Conservation (phyloP, 495 filamentous ascomycete genomes). For the Parmelia sp. region DNA sequence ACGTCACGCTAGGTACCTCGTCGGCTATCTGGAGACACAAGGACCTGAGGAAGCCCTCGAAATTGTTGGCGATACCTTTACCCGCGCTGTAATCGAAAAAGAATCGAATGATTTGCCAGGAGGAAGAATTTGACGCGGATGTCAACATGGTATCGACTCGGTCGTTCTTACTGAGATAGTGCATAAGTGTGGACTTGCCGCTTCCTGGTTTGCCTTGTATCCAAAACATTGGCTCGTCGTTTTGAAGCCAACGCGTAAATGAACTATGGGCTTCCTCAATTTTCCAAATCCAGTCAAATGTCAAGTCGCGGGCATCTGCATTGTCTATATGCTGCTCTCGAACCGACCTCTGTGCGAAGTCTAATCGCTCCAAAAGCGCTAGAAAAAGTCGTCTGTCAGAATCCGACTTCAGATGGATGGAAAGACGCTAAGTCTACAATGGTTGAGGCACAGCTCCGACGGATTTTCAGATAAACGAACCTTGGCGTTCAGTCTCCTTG, state of each 20-base stretch:
- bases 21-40: too few relatives aligned
- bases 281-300: background rate
- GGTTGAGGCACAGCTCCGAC: too few relatives aligned
- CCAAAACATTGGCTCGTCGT: background rate
- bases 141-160: background rate
- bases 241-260: background rate
- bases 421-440: too few relatives aligned
- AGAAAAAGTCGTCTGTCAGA: too few relatives aligned
- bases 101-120: background rate
- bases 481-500: too few relatives aligned
- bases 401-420: too few relatives aligned
- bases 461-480: too few relatives aligned
- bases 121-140: too few relatives aligned
- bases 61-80: background rate
- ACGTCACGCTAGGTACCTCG: too few relatives aligned
- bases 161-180: background rate
- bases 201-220: conserved; percentile 2
- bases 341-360: background rate
- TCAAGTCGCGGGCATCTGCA: background rate
- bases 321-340: background rate
- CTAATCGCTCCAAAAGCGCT: background rate
- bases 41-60: conserved; percentile 2
- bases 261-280: background rate
- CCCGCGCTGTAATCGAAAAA: conserved; percentile 1
- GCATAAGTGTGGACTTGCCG: background rate